phyloP scores from a whole-genome alignment of 1,139 yeast genomes.

The Nakaseomyces uthaithaninus region DNA sequence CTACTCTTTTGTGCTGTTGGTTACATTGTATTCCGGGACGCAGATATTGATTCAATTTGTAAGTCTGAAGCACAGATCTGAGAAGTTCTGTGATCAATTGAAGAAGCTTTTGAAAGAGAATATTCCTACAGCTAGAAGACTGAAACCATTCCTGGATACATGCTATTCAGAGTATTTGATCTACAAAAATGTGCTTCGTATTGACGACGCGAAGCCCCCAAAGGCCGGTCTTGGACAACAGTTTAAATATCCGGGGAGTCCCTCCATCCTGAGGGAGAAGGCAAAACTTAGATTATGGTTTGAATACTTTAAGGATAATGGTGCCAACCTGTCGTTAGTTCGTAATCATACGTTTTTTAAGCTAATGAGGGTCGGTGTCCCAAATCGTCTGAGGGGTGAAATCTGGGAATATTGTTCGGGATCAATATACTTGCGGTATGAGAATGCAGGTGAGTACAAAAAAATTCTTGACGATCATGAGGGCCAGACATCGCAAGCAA shows the following conservation, averaged over 20 bases:
- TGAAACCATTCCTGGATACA: slow-evolving; percentile 59
- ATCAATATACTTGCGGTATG: slow-evolving; percentile 65
- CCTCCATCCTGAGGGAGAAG: slow-evolving; percentile 68
- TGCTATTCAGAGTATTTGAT: slow-evolving; percentile 82
- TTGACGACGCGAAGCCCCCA: slow-evolving; percentile 48
- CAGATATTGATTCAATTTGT: slow-evolving; percentile 62
- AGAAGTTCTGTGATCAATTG: slow-evolving; percentile 63
- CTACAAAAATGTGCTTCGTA: slow-evolving; percentile 44
- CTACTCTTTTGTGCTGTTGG: slow-evolving; percentile 70
- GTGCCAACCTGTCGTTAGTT: slow-evolving; percentile 71
- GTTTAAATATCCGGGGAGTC: slow-evolving; percentile 85
- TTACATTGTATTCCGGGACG: slow-evolving; percentile 61
- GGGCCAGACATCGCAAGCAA: slow-evolving; percentile 66
- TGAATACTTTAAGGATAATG: slow-evolving; percentile 75
- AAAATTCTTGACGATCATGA: slow-evolving; percentile 50
- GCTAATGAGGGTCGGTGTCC: slow-evolving; percentile 81
- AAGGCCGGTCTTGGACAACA: slow-evolving; percentile 76
- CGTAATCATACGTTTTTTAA: slow-evolving; percentile 73
- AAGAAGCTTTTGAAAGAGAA: slow-evolving; percentile 58
- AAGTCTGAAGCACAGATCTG: slow-evolving; percentile 73
- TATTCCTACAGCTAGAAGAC: slow-evolving; percentile 49
- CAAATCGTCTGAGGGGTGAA: slow-evolving; percentile 88
- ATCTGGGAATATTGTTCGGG: slow-evolving; percentile 93
- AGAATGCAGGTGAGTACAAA: slow-evolving; percentile 52
- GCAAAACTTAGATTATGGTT: slow-evolving; percentile 90